Evolutionary conservation across 169 alveolate genomes (phyloP).

Genomic region (Plasmodium vivax): DNA sequence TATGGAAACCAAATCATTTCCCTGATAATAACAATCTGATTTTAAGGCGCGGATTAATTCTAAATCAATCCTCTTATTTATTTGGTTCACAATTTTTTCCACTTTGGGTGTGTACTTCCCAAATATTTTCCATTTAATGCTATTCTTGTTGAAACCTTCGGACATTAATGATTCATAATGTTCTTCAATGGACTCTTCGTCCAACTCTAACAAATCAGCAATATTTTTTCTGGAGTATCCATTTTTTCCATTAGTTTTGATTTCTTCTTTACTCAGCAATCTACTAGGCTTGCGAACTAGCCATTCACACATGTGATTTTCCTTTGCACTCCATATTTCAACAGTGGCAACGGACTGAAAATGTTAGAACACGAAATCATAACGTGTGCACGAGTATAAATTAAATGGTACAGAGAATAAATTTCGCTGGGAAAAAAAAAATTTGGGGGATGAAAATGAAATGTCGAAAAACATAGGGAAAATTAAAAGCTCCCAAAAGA

Average conservation of each 20-base stretch:
- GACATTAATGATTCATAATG: not conserved
- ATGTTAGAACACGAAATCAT: not conserved
- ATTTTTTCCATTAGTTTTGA: not conserved
- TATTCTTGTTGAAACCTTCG: not conserved
- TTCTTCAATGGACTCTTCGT: not conserved
- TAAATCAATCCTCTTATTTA: not conserved
- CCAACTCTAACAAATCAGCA: not conserved
- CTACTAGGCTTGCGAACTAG: not conserved
- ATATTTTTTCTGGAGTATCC: not conserved
- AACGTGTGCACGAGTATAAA: not conserved
- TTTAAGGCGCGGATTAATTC: not conserved
- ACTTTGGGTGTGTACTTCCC: not conserved
- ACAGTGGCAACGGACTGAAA: not conserved
- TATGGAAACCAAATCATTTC: not conserved
- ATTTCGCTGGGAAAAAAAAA: not conserved
- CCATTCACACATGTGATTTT: not conserved
- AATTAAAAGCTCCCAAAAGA: not conserved
- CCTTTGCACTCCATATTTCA: not conserved
- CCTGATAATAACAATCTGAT: not conserved
- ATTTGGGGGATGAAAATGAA: not conserved
- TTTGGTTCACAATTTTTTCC: not conserved
- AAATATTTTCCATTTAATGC: not conserved
- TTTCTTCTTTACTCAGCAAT: not conserved
- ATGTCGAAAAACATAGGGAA: not conserved
- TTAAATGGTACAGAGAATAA: not conserved